Base-by-base conservation (phyloP, 306 rosid species). In the Purshia tridentata region DNA sequence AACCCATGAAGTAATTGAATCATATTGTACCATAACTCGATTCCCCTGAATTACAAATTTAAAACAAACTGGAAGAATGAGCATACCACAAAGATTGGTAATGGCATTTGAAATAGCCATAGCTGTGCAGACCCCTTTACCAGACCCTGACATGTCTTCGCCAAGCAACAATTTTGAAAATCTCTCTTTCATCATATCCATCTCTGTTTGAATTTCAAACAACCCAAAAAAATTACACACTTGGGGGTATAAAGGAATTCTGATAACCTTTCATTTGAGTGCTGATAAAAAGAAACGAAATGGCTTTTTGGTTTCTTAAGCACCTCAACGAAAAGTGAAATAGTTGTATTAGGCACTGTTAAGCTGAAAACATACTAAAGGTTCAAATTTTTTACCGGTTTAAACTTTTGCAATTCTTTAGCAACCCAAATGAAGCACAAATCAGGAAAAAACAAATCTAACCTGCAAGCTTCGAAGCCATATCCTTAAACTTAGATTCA, bases 111-210 rank as follows among this genome's bases (percentile, higher is more conserved):
- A 86, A 74, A 86, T 81, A 29, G 88, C 82, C 67, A 86, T 65
- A 20, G 90, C 80, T 8, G 90, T 68, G 70, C 82, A 78, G 20
- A 86, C 90, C 69, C 90, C 90, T 76, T 83, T 86, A 3, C 90
- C 90, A 65, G 88, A 86, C 35, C 90, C 90, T 18, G 90, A 86
- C 90, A 86, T 86, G 55, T 86, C 88, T 74, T 86, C 88, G 6
- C 90, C 88, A 63, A 86, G 90, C 81, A 86, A 50, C 82, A 86
- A 75, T 65, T 86, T 86, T 16, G 90, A 48, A 69, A 86, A 86
- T 39, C 88, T 86, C 77, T 86, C 88, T 58, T 76, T 86, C 90
- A 86, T 86, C 86, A 86, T 81, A 4, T 86, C 90, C 60, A 86
- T 62, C 67, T 81, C 90, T 86, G 83, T 46, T 66, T 42, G 44